Evolutionary conservation across 2,329 filamentous ascomycete species (phyloP).

Genomic region (Pseudocercospora macadamiae): DNA sequence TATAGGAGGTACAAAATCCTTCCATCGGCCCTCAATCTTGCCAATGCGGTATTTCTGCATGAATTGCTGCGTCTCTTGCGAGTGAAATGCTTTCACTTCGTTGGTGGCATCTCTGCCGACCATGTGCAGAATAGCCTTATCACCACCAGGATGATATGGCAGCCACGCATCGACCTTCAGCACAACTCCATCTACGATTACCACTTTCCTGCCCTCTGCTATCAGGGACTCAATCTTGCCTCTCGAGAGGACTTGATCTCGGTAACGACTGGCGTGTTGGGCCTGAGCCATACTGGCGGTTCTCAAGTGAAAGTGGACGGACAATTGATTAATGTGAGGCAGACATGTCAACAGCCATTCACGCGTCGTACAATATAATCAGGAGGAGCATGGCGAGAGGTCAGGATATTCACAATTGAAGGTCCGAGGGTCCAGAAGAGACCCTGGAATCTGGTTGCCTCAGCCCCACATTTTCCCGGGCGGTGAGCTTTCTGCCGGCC

Average conservation of each 20-base stretch:
- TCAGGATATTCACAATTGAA: no score
- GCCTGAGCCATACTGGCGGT: slow-evolving; percentile 22
- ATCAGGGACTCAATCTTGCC: slow-evolving; percentile 73
- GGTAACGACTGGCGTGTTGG: slow-evolving; percentile 24
- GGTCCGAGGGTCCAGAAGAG: no score
- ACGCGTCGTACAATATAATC: neutral
- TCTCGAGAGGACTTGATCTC: slow-evolving; percentile 33
- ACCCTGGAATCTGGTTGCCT: slow-evolving; percentile 2
- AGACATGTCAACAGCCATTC: slow-evolving; percentile 1
- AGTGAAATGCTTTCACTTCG: slow-evolving; percentile 94
- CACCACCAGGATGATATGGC: slow-evolving; percentile 86
- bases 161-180: slow-evolving; percentile 89
- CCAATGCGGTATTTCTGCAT: slow-evolving; percentile 88
- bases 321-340: neutral
- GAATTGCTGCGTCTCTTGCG: slow-evolving; percentile 69
- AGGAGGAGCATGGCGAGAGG: neutral
- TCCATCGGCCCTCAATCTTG: slow-evolving; percentile 77
- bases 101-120: slow-evolving; percentile 73
- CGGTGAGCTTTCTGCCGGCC: slow-evolving; percentile 6
- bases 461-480: neutral
- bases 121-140: slow-evolving; percentile 91
- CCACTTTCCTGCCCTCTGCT: slow-evolving; percentile 74
- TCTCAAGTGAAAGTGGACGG: neutral
- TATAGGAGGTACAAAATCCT: slow-evolving; percentile 86
- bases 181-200: slow-evolving; percentile 80